Evolutionary conservation across 177 flowering plant species (phyloP), one percentile per base, ranked within the genome.

Genomic region (Viscum album): DNA sequence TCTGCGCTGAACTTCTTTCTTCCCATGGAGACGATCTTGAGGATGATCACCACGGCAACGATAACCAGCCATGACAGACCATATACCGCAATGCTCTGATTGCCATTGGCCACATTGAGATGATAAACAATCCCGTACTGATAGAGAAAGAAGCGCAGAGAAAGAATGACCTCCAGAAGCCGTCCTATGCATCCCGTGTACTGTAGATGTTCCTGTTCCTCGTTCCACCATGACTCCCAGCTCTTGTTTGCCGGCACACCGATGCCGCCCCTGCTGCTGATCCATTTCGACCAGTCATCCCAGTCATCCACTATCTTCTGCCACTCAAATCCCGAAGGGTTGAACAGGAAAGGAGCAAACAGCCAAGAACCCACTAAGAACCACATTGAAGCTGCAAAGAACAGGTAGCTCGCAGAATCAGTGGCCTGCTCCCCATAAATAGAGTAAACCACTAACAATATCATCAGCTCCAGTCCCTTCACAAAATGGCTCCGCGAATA

Each of bases 211-310:
- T 90, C 98, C 54, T 92, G 98, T 77, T 92, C 99, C 74, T 95
- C 99, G 13, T 86, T 94, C 99, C 99, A 95, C 98, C 99, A 95
- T 16, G 99, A 95, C 74, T 95, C 98, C 99, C 99, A 95, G 78
- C 98, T 92, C 83, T 92, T 92, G 81, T 31, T 81, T 77, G 97
- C 92, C 0, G 97, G 98, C 41, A 95, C 97, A 69, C 99, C 99
- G 70, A 95, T 88, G 54, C 99, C 98, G 11, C 99, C 99, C 29
- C 79, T 71, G 75, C 84, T 88, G 79, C 79, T 90, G 33, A 92
- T 92, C 99, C 99, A 95, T 77, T 95, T 95, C 26, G 83, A 13
- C 99, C 99, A 95, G 69, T 95, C 99, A 56, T 92, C 97, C 87
- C 88, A 92, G 68, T 95, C 99, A 4, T 95, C 99, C 56, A 89